These are phyloP conservation scores for Amauroascus verrucosus DNA, from an alignment of 2,329 filamentous ascomycete genomes.

Conservation along the genomic window DNA sequence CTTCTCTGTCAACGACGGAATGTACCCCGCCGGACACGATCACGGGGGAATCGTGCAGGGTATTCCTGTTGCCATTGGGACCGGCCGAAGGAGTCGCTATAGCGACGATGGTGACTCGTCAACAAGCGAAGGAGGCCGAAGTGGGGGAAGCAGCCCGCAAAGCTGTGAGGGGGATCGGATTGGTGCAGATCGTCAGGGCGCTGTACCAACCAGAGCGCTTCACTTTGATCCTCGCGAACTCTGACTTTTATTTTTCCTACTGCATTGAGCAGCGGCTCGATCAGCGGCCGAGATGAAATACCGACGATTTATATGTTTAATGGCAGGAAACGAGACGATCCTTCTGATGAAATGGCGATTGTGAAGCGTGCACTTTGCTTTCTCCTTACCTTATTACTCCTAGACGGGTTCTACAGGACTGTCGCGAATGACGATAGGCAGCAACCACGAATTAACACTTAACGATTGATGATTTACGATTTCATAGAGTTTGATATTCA, in stretches of 20 bases:
- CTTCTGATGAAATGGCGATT: not conserved
- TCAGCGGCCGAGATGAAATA: not conserved
- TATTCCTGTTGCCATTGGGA: constrained; percentile 54
- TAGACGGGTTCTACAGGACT: constrained; percentile 11
- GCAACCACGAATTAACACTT: constrained; percentile 7
- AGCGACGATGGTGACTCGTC: constrained; percentile 38
- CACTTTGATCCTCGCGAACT: constrained; percentile 19
- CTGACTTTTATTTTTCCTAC: not conserved
- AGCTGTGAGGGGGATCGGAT: constrained; percentile 22
- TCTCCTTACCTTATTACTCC: not conserved
- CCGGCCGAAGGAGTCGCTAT: constrained; percentile 44
- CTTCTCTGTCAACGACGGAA: constrained; percentile 93
- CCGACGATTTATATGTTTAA: not conserved
- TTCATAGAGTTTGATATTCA: constrained; percentile 14
- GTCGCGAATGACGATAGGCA: constrained; percentile 1
- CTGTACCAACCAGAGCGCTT: constrained; percentile 21
- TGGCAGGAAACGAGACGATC: not conserved
- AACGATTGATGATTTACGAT: constrained; percentile 12
- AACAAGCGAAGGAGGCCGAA: constrained; percentile 39
- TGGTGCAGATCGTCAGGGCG: constrained; percentile 18
- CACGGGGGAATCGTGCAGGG: constrained; percentile 49
- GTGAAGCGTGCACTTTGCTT: not conserved
- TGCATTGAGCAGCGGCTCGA: not conserved
- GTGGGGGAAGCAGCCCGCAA: constrained; percentile 47
- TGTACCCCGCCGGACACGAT: constrained; percentile 53